A percentile compares a stretch with the other conserved stretches of the same genome.
These are phyloP conservation scores for Tolypocladium inflatum DNA, from an alignment of 2,329 filamentous ascomycete species.

Conservation along the genomic window DNA sequence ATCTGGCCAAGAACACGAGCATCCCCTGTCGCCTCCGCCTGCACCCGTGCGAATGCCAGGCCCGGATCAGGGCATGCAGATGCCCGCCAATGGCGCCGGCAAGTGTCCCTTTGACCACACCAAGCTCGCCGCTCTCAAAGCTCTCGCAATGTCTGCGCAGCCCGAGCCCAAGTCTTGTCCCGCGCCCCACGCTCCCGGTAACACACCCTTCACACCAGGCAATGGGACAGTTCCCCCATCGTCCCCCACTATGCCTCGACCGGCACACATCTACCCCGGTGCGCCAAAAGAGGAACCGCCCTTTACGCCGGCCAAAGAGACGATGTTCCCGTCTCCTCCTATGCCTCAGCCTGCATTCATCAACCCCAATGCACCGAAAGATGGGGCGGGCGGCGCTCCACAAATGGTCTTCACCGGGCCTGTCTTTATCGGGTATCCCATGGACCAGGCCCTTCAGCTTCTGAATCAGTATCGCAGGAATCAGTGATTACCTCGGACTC, in stretches of 20 bases:
- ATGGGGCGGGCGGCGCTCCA: constrained; percentile 27
- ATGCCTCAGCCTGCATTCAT: constrained; percentile 41
- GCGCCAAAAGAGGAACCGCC: constrained; percentile 18
- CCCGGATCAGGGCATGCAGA: constrained; percentile 18
- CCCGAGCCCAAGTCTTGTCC: constrained; percentile 6
- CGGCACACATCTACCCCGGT: constrained; percentile 42
- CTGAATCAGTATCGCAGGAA: constrained; percentile 48
- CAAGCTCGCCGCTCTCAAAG: constrained; percentile 29
- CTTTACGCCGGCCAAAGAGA: constrained; percentile 12
- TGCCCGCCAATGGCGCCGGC: constrained; percentile 20
- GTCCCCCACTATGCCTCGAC: constrained; percentile 22
- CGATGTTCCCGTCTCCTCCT: constrained; percentile 7
- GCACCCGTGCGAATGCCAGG: constrained; percentile 44
- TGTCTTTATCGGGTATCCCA: constrained; percentile 84
- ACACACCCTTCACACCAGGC: constrained; percentile 12
- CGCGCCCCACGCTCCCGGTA: constrained; percentile 3
- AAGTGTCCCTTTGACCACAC: constrained; percentile 53
- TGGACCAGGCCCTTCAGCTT: constrained; percentile 71
- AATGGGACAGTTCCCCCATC: constrained; percentile 6
- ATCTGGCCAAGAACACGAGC: constrained; percentile 23
- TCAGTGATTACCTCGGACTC: constrained; percentile 9
- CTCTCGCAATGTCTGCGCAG: constrained; percentile 7
- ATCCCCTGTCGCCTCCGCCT: constrained; percentile 46
- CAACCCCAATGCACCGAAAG: constrained; percentile 29
- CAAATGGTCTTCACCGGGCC: constrained; percentile 87